Conservation (phyloP, 83 land plant species). For the Diphasiastrum complanatum region DNA sequence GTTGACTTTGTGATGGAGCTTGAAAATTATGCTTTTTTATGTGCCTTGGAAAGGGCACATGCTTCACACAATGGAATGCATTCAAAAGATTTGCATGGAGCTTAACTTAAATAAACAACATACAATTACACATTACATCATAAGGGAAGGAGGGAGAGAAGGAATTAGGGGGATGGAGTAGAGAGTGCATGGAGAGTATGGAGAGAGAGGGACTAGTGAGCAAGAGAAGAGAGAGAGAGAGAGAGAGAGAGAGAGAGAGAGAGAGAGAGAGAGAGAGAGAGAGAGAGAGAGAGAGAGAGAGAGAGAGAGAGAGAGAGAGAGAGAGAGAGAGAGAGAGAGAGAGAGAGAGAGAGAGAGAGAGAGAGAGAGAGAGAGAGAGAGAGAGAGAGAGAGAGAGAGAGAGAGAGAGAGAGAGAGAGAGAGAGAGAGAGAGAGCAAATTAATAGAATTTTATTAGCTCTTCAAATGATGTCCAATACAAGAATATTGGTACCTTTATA, state of each 20-base stretch:
- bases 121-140: too few species aligned
- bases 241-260: not conserved
- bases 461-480: too few species aligned
- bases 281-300: not conserved
- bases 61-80: too few species aligned
- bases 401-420: not conserved
- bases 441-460: too few species aligned
- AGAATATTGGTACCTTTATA: too few species aligned
- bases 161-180: not conserved
- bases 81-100: too few species aligned
- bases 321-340: not conserved
- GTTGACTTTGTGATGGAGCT: too few species aligned
- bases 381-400: not conserved
- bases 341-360: not conserved
- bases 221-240: conserved; percentile 1
- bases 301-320: not conserved
- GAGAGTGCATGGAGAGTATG: too few species aligned
- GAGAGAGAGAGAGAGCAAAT: too few species aligned
- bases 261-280: not conserved
- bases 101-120: too few species aligned
- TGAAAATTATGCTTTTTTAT: too few species aligned
- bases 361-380: not conserved
- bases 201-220: not conserved
- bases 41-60: too few species aligned
- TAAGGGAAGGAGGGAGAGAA: not conserved